Base-by-base conservation (phyloP, 1,139 yeast species). In the Candida smagusa region DNA sequence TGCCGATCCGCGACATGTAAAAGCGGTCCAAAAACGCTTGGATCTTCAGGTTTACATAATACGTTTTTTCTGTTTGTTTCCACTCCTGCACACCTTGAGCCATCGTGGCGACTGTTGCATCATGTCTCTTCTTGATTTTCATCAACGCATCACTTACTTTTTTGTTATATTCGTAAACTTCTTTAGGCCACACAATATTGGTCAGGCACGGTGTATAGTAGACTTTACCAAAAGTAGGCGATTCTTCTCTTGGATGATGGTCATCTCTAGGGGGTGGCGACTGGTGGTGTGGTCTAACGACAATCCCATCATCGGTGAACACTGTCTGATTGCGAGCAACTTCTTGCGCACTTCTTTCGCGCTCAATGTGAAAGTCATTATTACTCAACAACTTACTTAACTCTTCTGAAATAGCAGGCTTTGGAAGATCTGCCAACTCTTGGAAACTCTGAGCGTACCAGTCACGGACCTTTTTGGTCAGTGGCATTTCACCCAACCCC, bases 381-480 rank as follows among this genome's bases (percentile, higher is more conserved):
- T 68, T 61, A 40, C 67, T 68, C 28, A 77, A 58, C 38, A 75
- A 45, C 36, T 62, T 53, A 12, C 54, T 53, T 45, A 77, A 57
- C 31, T 64, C 61, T 2, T 61, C 70, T 33, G 65, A 63, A 28
- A 79, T 61, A 7, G 41, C 50, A 0, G 84, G 84, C 44, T 73
- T 72, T 7, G 76, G 75, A 38, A 79, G 58, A 32, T 72, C 65
- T 9, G 85, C 79, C 49, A 88, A 71, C 53, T 88, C 96, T 50
- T 87, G 89, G 58, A 88, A 89, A 12, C 92, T 82, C 59, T 87
- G 95, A 2, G 94, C 92, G 54, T 89, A 89, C 96, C 96, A 89
- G 55, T 86, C 81, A 45, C 82, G 77, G 13, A 89, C 96, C 47
- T 81, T 74, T 41, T 74, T 68, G 34, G 92, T 86, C 3, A 89